Evolutionary conservation across 2,329 filamentous ascomycete species (phyloP), one percentile per base, ranked within the genome.

Genomic region (Plenodomus biglobosus): DNA sequence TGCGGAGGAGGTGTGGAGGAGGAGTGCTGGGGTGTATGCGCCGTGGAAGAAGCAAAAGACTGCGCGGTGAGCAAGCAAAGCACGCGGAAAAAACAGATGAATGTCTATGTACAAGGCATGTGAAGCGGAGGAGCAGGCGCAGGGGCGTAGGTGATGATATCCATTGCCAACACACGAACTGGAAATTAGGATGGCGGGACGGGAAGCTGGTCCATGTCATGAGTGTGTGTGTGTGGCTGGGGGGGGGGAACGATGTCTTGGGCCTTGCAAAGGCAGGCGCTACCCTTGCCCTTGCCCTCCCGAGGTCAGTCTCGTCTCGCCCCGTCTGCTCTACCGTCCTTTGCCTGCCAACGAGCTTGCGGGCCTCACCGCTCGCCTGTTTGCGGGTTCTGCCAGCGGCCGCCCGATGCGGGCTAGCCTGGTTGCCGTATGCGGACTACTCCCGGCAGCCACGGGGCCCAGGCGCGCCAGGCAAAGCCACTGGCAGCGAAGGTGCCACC

Each of bases 111-210:
- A 42, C 11, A 39, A 27, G 20, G 53, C 42, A n/a, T n/a, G 46
- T 44, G 44, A 43, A 43, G 44, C 47, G 15, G 43, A 38, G 27
- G 24, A 19, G 40, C 30, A 24, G 44, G 47, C 36, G 50, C 46
- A 42, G 51, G 44, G 50, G 46, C 35, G 44, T 27, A 22, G 44
- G 15, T 15, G 52, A 20, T 47, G 49, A 55, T 55, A 49, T 58
- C 45, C 48, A 53, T 48, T 42, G 58, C 55, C 59, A 60, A 44
- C 59, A 46, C 59, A 61, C 47, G 7, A 11, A 35, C 42, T 40
- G 39, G n/a, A 38, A 58, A 55, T 47, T 45, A 42, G 46, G 54
- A 51, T 53, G 50, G 53, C 50, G 46, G 51, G 50, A 20, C 27
- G 27, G 27, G 27, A 32, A 6, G n/a, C n/a, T n/a, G n/a, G 27